Base-by-base conservation (phyloP, 345 rosid genomes). In the Iberis pinnata region DNA sequence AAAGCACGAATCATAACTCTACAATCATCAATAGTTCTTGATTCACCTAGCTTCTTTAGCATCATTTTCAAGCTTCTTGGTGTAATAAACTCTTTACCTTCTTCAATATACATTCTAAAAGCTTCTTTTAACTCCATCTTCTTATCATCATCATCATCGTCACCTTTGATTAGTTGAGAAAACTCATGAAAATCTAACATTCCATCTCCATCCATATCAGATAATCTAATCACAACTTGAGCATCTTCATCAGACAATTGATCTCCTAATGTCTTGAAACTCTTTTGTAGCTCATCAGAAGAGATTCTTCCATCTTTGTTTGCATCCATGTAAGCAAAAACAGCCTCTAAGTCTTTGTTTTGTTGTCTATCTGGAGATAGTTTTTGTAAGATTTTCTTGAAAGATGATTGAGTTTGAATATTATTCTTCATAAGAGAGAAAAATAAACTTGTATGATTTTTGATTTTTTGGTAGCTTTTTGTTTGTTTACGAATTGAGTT, bases 181-280 rank as follows among this genome's bases (percentile, higher is more conserved):
- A 86, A 80, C 53, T 86, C 90, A 22, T 78, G 68, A 13, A 76
- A 51, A 51, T 79, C 82, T 54, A 86, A 36, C 46, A 65, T 43
- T 10, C 90, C 85, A 51, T 82, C 88, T 18, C 83, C 81, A n/a
- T 84, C 76, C 16, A 47, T 49, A 73, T 84, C 94, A 27, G 78
- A 72, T 0, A 64, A 42, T 51, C 49, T 57, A 26, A 84, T 64
- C 2, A 79, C 84, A 9, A 71, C 65, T 56, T 71, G 71, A 0
- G 82, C 89, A 43, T 79, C 86, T 60, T 69, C 86, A 43, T 31
- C 61, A 26, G 79, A 68, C 14, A 84, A 50, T 45, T 60, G 54
- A 39, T 75, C 81, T 41, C 86, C 93, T 6, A 72, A 12, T 16
- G 58, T 61, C 19, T 37, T 69, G 42, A 79, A 60, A 57, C 85